Base-by-base conservation (phyloP, 23 red algal species). In the Pyropia yezoensis region DNA sequence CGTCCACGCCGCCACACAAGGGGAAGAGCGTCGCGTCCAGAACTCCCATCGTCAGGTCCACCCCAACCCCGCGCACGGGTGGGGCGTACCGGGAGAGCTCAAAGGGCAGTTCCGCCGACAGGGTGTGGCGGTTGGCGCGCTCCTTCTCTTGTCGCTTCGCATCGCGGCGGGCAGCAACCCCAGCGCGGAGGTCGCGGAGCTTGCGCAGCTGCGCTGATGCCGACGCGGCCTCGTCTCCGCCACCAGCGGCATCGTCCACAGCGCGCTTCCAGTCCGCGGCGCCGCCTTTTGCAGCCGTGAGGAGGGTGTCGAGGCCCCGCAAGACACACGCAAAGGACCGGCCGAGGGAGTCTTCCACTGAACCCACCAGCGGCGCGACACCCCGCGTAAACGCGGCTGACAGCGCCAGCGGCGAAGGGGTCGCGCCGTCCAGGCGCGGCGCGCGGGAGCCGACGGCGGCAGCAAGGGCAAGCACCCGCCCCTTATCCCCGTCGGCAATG, bases 71-170 rank as follows among this genome's bases (percentile, higher is more conserved):
- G 25, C 69, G 69, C 21, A 88, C 55, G 7, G 83, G 83, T 39
- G 83, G 83, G 16, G 73, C 73, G 30, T 88, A 88, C 12, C 83
- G 52, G 9, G 71, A 67, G 65, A 88, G 73, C 52, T 88, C 83
- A 61, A 78, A 78, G 15, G 76, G 69, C 17, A 83, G 71, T 25
- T 63, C 63, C 24, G 55, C 24, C 55, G 24, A 58, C 24, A 20
- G 55, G 24, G 55, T 58, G 55, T 25, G 19, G 18, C 55, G 19
- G 18, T 58, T 58, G 19, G 55, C 55, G 55, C 55, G 19, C 55
- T 20, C 24, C 55, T 58, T 25, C 55, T 22, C 55, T 16, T 58
- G 55, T 8, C 39, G 55, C 55, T 8, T 5, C 18, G 55, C 18
- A 0, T 58, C 24, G 18, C 20, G 55, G 19, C 55, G 55, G 55